Evolutionary conservation across 306 rosid species (phyloP).

Genomic region (Rosa rugosa): DNA sequence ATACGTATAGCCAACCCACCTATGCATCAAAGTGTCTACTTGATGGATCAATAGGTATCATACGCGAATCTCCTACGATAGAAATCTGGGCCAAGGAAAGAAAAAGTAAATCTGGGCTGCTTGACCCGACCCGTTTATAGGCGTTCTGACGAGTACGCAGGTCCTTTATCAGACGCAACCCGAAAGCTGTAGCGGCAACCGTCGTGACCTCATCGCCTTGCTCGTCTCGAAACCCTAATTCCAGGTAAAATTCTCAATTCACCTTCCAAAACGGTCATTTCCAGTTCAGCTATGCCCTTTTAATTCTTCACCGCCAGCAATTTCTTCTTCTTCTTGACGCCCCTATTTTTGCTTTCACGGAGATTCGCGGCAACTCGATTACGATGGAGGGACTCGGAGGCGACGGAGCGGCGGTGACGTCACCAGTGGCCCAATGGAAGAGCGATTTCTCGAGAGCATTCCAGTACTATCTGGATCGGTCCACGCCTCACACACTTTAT

Average conservation of each 20-base stretch:
- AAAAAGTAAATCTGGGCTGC: not conserved
- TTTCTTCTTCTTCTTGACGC: not conserved
- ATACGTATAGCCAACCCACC: too few relatives aligned
- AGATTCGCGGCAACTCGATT: not conserved
- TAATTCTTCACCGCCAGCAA: not conserved
- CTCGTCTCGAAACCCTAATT: constrained; percentile 10
- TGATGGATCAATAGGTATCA: too few relatives aligned
- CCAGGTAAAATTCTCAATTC: not conserved
- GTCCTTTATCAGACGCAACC: not conserved
- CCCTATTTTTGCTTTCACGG: not conserved
- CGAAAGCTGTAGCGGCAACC: not conserved
- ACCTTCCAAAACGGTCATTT: too few relatives aligned
- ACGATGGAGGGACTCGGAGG: constrained; percentile 19
- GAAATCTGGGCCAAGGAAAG: not conserved
- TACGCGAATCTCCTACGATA: too few relatives aligned
- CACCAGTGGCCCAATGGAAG: constrained; percentile 15
- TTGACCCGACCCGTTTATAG: not conserved
- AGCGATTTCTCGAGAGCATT: constrained; percentile 34
- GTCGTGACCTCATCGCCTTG: constrained; percentile 17
- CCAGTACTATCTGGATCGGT: constrained; percentile 67
- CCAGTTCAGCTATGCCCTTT: not conserved
- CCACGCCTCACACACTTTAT: constrained; percentile 28
- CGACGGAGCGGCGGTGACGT: constrained; percentile 5
- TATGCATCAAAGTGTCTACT: too few relatives aligned
- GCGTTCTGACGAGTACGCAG: not conserved